phyloP scores from a whole-genome alignment of 805 yeast genomes.

The Nakazawaea molendinolei region DNA sequence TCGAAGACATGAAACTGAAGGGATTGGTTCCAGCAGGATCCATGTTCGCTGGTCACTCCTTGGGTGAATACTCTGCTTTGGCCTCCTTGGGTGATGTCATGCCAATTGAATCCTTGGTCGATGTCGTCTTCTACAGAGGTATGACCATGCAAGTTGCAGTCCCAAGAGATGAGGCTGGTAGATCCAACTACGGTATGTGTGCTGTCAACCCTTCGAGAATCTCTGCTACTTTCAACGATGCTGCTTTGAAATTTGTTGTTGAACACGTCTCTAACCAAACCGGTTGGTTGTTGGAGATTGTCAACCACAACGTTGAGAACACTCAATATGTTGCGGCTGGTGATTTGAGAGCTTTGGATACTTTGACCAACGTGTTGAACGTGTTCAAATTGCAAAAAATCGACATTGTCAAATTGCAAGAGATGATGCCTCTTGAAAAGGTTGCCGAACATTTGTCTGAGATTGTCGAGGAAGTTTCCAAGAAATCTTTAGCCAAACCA shows the following conservation, averaged over 20 bases:
- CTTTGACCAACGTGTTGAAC: constrained; percentile 88
- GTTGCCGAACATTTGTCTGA: constrained; percentile 84
- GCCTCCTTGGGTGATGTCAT: constrained; percentile 96
- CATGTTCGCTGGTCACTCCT: constrained; percentile 97
- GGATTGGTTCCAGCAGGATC: constrained; percentile 92
- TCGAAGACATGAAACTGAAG: constrained; percentile 94
- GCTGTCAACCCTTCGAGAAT: constrained; percentile 97
- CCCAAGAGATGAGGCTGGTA: constrained; percentile 90
- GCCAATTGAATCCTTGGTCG: constrained; percentile 97
- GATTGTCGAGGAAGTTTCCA: constrained; percentile 80
- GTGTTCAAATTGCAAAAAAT: constrained; percentile 91
- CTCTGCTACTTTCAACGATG: constrained; percentile 80
- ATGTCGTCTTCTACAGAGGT: constrained; percentile 98
- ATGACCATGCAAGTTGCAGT: constrained; percentile 99
- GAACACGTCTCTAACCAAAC: constrained; percentile 80
- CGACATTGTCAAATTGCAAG: constrained; percentile 83
- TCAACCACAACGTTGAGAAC: constrained; percentile 96
- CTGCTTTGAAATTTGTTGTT: constrained; percentile 91
- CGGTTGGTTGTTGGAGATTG: constrained; percentile 94
- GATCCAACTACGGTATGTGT: constrained; percentile 99
- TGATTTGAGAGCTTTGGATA: constrained; percentile 91
- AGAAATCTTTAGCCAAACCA: constrained; percentile 77
- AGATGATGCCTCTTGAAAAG: constrained; percentile 75
- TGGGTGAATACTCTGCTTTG: constrained; percentile 98
- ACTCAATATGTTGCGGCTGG: constrained; percentile 99